Conservation (phyloP, 345 rosid genomes). For the Eucalyptus dawsonii region DNA sequence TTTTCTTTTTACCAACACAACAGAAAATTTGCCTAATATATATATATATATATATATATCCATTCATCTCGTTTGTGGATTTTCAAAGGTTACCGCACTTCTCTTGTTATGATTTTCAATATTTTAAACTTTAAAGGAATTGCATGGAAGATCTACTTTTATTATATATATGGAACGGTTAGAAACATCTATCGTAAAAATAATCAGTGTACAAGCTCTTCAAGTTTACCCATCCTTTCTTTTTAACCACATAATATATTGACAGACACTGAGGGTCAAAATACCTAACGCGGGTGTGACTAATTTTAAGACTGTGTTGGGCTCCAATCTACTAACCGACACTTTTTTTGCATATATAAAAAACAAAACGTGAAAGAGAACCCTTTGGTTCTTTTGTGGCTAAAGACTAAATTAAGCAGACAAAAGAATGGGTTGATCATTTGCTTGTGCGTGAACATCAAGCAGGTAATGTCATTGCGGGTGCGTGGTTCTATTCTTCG, state of each 20-base stretch:
- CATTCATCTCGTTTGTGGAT: neutral
- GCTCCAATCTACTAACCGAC: neutral
- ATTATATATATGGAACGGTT: neutral
- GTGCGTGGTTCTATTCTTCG: no score
- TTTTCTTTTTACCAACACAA: neutral
- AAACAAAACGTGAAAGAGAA: neutral
- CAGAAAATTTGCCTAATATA: neutral
- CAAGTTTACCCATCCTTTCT: neutral
- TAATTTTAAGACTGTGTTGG: neutral
- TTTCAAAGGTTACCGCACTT: neutral
- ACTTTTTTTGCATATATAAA: neutral
- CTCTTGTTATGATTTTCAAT: neutral
- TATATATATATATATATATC: neutral
- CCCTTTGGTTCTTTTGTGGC: no score
- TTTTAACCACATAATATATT: neutral
- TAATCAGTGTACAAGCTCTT: neutral
- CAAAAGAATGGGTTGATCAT: no score
- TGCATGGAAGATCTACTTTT: neutral
- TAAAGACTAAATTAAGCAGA: no score
- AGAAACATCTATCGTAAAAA: neutral
- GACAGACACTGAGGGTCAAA: neutral
- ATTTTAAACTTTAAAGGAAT: no score
- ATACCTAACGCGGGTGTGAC: neutral
- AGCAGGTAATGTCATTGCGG: no score
- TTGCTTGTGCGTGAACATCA: no score